These are phyloP conservation scores for Solanum tarapatanum DNA, from an alignment of 257 asterid species.

Conservation along the genomic window DNA sequence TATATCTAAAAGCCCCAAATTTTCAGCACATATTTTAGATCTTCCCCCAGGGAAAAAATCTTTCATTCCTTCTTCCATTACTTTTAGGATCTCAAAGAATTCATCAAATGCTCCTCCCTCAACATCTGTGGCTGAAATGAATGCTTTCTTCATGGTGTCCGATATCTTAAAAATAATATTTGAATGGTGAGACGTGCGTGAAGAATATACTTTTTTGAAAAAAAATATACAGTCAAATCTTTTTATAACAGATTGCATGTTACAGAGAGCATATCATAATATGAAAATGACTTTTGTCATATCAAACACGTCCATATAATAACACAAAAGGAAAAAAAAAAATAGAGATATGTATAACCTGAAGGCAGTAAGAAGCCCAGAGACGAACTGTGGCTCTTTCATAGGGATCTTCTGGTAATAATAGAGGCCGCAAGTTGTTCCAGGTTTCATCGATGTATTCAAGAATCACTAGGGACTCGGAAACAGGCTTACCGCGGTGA, in stretches of 20 bases:
- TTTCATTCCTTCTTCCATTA: slow-evolving; percentile 21
- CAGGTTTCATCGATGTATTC: slow-evolving; percentile 32
- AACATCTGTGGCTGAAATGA: background rate
- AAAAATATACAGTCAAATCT: background rate
- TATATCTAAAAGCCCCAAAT: slow-evolving; percentile 23
- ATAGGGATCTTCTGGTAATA: slow-evolving; percentile 26
- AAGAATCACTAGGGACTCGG: background rate
- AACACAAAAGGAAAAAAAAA: background rate
- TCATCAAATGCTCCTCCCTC: slow-evolving; percentile 6
- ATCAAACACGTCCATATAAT: no score
- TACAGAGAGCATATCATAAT: no score
- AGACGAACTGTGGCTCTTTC: slow-evolving; percentile 23
- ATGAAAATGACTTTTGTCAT: background rate
- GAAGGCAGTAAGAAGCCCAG: slow-evolving; percentile 28
- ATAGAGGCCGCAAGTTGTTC: slow-evolving; percentile 10
- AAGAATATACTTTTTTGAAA: background rate
- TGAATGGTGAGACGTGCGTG: background rate
- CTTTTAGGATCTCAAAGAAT: slow-evolving; percentile 12
- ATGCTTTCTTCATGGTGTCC: slow-evolving; percentile 8
- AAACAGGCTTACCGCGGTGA: background rate
- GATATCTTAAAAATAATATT: slow-evolving; percentile 4
- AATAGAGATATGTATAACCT: slow-evolving; percentile 12
- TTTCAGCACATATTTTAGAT: background rate
- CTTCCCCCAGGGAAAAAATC: slow-evolving; percentile 6
- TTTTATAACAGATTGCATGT: no score